Evolutionary conservation across 306 rosid species (phyloP).

Genomic region (Cucurbita pepo): DNA sequence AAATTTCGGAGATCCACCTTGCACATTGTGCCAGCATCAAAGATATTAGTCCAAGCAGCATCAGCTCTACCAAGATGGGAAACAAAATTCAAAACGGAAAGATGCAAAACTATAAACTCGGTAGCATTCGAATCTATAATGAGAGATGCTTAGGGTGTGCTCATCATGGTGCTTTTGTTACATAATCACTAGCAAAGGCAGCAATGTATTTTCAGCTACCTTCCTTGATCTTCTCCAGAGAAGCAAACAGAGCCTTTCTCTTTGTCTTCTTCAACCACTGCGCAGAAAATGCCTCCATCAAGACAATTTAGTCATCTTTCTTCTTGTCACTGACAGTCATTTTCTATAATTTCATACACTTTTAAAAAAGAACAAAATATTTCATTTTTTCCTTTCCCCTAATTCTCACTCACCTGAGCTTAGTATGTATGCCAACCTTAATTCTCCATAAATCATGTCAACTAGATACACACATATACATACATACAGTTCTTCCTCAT

Average conservation of each 20-base stretch:
- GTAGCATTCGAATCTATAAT: not conserved
- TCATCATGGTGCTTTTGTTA: not conserved
- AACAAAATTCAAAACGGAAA: not conserved
- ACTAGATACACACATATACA: not conserved
- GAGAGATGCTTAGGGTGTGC: not conserved
- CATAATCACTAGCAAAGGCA: not conserved
- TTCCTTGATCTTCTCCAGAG: conserved; percentile 89
- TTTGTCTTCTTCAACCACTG: conserved; percentile 87
- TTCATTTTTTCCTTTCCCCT: not conserved
- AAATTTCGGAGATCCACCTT: conserved; percentile 81
- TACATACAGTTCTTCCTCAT: not conserved
- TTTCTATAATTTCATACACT: not conserved
- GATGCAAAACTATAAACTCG: not conserved
- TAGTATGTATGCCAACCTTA: not conserved
- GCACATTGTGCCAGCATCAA: conserved; percentile 83
- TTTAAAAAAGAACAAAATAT: not conserved
- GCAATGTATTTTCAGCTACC: conserved; percentile 21
- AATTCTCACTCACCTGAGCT: not conserved
- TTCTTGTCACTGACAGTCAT: not conserved
- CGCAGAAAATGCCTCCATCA: not conserved
- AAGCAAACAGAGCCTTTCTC: conserved; percentile 78
- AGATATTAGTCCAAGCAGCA: conserved; percentile 94
- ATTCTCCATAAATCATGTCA: not conserved
- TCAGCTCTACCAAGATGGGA: conserved; percentile 50
- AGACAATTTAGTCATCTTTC: not conserved